Evolutionary conservation across 2,329 filamentous ascomycete species (phyloP).

Genomic region (Penicillium olsonii): DNA sequence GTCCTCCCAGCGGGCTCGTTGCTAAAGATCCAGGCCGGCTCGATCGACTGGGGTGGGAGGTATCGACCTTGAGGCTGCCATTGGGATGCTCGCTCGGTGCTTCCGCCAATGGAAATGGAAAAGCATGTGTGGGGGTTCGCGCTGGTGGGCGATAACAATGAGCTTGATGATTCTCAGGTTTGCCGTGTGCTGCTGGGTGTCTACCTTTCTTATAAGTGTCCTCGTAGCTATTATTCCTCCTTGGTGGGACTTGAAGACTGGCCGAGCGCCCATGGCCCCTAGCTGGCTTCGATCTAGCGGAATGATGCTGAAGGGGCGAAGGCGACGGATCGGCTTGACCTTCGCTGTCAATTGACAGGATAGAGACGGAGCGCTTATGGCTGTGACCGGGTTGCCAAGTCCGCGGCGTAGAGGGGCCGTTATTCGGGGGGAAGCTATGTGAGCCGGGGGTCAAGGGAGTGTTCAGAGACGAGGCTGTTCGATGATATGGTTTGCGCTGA

Average conservation of each 20-base stretch:
- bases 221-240: conserved; percentile 45
- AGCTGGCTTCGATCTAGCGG: conserved; percentile 52
- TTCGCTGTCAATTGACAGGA: conserved; percentile 71
- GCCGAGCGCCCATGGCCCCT: conserved; percentile 75
- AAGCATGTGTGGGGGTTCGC: conserved; percentile 37
- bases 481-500: conserved; percentile 38
- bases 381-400: conserved; percentile 51
- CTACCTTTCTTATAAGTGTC: conserved; percentile 44
- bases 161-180: background rate
- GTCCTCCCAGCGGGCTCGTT: conserved; percentile 36
- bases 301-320: conserved; percentile 32
- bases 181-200: background rate
- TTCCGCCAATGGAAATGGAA: conserved; percentile 32
- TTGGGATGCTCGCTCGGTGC: conserved; percentile 32
- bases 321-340: conserved; percentile 35
- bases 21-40: conserved; percentile 27
- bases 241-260: conserved; percentile 73
- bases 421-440: conserved; percentile 43
- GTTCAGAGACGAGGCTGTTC: conserved; percentile 43
- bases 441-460: conserved; percentile 38
- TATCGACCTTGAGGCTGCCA: conserved; percentile 35
- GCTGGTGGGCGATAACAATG: conserved; percentile 24
- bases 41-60: conserved; percentile 30
- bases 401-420: conserved; percentile 33
- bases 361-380: conserved; percentile 77